Conservation (phyloP, 371 early-diverging fungal genomes). For the Quaeritorhiza haematococci region DNA sequence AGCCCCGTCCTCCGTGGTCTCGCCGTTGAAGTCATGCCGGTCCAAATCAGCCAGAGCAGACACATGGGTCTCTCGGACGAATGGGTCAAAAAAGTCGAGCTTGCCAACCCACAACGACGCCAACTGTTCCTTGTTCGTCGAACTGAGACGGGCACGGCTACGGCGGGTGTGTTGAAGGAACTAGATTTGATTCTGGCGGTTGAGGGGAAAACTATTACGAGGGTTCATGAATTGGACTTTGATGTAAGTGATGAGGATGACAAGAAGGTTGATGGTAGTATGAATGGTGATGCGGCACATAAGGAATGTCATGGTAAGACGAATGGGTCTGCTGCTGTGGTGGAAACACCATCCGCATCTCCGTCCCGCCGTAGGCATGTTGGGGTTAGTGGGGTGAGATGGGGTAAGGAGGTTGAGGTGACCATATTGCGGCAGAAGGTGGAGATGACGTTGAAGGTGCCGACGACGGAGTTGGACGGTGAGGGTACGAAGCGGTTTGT, state of each 20-base stretch:
- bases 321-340: background rate
- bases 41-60: slow-evolving; percentile 71
- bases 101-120: slow-evolving; percentile 61
- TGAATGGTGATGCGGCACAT: no score
- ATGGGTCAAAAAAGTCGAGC: slow-evolving; percentile 71
- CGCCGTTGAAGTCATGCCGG: slow-evolving; percentile 66
- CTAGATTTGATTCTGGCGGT: slow-evolving; percentile 85
- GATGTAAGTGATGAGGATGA: no score
- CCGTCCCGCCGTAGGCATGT: background rate
- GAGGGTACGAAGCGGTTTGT: slow-evolving; percentile 53
- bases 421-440: slow-evolving; percentile 64
- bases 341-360: background rate
- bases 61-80: slow-evolving; percentile 73
- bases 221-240: slow-evolving; percentile 69
- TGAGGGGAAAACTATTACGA: slow-evolving; percentile 61
- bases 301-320: background rate
- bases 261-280: background rate
- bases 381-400: slow-evolving; percentile 1
- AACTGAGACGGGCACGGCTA: slow-evolving; percentile 57
- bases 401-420: slow-evolving; percentile 45
- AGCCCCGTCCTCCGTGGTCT: slow-evolving; percentile 53
- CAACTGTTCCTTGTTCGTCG: slow-evolving; percentile 72
- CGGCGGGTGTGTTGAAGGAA: slow-evolving; percentile 59
- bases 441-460: slow-evolving; percentile 42
- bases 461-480: slow-evolving; percentile 45